Percentiles rank a stretch among this genome's conserved stretches.
Conservation (phyloP, 192 early-diverging fungal species). For the Gamsiella multidivaricata region DNA sequence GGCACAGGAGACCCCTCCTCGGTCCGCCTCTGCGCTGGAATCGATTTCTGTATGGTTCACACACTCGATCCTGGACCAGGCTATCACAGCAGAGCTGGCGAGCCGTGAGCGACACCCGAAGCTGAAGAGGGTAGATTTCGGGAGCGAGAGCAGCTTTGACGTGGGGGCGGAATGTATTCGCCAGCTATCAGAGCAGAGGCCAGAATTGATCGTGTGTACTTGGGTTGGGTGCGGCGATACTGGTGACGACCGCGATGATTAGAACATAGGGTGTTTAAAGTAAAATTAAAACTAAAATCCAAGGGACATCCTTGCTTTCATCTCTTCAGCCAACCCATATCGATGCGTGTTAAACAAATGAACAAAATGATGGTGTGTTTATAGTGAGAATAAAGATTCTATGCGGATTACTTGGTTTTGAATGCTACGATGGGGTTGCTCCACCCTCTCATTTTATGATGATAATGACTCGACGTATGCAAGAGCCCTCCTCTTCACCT, state of each 20-base stretch:
- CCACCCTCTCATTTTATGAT: constrained; percentile 29
- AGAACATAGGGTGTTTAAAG: neutral
- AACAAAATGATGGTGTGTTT: too few relatives aligned
- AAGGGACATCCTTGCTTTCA: too few relatives aligned
- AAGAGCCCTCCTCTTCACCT: constrained; percentile 89
- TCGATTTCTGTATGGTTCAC: constrained; percentile 39
- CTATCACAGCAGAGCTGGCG: constrained; percentile 21
- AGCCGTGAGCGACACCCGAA: constrained; percentile 21
- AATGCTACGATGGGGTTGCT: neutral
- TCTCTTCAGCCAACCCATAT: too few relatives aligned
- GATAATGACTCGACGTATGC: constrained; percentile 82
- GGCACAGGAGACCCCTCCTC: neutral
- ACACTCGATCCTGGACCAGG: constrained; percentile 34
- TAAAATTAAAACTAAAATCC: too few relatives aligned
- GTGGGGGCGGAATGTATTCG: constrained; percentile 13
- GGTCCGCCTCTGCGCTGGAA: constrained; percentile 22
- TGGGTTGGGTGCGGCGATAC: constrained; percentile 39
- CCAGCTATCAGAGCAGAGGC: constrained; percentile 3
- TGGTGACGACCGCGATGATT: constrained; percentile 40
- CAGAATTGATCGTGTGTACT: constrained; percentile 12
- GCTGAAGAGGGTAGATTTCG: constrained; percentile 34
- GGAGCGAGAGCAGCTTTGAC: constrained; percentile 46
- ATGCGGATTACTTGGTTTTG: too few relatives aligned
- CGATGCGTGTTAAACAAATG: too few relatives aligned
- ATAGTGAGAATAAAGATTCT: too few relatives aligned